Base-by-base conservation (phyloP, 1,284 basidiomycete species). In the Ceratobasidium papillatum region DNA sequence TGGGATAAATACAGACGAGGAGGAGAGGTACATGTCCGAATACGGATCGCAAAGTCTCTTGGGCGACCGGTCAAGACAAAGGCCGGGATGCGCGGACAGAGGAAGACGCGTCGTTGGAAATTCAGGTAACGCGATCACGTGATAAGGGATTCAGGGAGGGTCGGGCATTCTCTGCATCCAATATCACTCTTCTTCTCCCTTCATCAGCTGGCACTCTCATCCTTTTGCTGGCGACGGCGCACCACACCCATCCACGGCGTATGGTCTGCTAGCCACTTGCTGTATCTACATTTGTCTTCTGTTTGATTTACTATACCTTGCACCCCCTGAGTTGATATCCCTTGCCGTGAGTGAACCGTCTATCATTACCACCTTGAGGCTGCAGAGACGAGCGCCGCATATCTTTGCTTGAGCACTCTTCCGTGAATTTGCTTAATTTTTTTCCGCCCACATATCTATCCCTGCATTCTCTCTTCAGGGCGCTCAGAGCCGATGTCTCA, bases 151-250 rank as follows among this genome's bases (percentile, higher is more conserved):
- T 45, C 54, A 58, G 54, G 66, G 66, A 43, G 27, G 36, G 66
- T 32, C 65, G 66, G 52, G 66, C 52, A 71, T 71, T 41, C 65
- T 36, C 54, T 52, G 43, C 64, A 49, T 52, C 32, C 66, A 71
- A 71, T 71, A 71, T 71, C 66, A 62, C 38, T 62, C 52, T 47
- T n/a, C 66, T 45, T 58, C 64, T 59, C 36, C 65, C 38, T 34
- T 71, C 66, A 58, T 71, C 59, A 41, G 66, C 66, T 71, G 66
- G 66, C 66, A 43, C 41, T 58, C 27, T 49, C 38, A 58, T 45
- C 52, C 25, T 32, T 19, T 19, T 45, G 43, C 43, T 19, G 43
- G n/a, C 43, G 3, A 45, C 14, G 12, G n/a, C 14, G 14, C 27
- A 32, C 52, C 52, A 47, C 9, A 5, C 5, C 14, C 5, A 5